Percentiles rank a stretch among this genome's conserved stretches.
phyloP scores from a whole-genome alignment of 352 stramenopile species.

The Elongisporangium prolatum region DNA sequence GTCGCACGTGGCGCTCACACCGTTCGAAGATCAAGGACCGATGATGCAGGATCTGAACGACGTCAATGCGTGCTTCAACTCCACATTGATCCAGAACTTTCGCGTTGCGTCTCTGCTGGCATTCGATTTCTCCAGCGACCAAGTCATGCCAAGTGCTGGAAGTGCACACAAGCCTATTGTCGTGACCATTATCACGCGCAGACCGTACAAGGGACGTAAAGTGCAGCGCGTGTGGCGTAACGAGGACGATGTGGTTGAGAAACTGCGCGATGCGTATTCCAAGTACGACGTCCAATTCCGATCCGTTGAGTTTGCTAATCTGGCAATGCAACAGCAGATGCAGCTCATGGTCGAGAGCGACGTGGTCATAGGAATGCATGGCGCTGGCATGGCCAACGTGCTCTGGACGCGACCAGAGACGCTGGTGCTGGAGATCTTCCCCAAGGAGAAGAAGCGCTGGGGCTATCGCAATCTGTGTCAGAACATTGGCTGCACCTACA shows the following conservation, averaged over 20 bases:
- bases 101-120: slow-evolving; percentile 14
- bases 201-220: slow-evolving; percentile 22
- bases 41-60: slow-evolving; percentile 26
- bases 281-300: slow-evolving; percentile 17
- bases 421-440: background rate
- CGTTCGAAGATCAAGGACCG: slow-evolving; percentile 14
- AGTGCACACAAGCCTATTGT: background rate
- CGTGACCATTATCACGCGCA: slow-evolving; percentile 29
- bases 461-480: background rate
- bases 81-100: slow-evolving; percentile 43
- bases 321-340: slow-evolving; percentile 34
- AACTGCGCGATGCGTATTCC: slow-evolving; percentile 10
- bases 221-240: slow-evolving; percentile 36
- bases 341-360: slow-evolving; percentile 28
- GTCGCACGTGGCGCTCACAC: slow-evolving; percentile 10
- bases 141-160: slow-evolving; percentile 2
- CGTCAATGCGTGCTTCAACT: slow-evolving; percentile 20
- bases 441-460: background rate
- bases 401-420: slow-evolving; percentile 26
- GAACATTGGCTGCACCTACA: background rate
- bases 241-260: slow-evolving; percentile 18
- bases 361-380: slow-evolving; percentile 50
- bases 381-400: slow-evolving; percentile 46
- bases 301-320: slow-evolving; percentile 31
- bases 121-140: slow-evolving; percentile 8